Evolutionary conservation across 306 rosid genomes (phyloP).

Genomic region (Sophora flavescens): DNA sequence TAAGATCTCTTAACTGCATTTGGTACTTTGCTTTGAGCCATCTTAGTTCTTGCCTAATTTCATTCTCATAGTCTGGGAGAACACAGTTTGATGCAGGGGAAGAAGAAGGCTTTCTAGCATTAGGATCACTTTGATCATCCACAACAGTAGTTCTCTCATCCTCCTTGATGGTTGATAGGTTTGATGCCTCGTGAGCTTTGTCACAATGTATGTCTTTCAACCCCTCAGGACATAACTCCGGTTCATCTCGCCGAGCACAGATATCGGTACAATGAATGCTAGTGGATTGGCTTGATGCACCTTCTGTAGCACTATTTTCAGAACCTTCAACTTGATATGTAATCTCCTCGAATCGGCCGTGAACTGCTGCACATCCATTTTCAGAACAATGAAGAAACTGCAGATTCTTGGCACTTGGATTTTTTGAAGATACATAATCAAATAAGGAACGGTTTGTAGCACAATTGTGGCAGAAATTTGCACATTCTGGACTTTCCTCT

Average conservation of each 20-base stretch:
- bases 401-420: constrained; percentile 64
- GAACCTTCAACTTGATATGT: constrained; percentile 87
- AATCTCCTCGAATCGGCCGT: constrained; percentile 95
- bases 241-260: constrained; percentile 83
- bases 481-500: constrained; percentile 59
- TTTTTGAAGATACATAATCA: constrained; percentile 65
- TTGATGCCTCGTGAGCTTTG: constrained; percentile 48
- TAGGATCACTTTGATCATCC: constrained; percentile 51
- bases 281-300: constrained; percentile 58
- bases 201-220: constrained; percentile 59
- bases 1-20: constrained; percentile 88
- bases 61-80: constrained; percentile 69
- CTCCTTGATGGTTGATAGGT: constrained; percentile 48
- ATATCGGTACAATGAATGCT: constrained; percentile 73
- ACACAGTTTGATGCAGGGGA: constrained; percentile 42
- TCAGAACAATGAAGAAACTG: constrained; percentile 84
- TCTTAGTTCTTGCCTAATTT: constrained; percentile 92
- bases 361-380: constrained; percentile 72
- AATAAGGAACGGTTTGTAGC: constrained; percentile 58
- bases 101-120: constrained; percentile 48
- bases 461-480: constrained; percentile 65
- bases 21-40: constrained; percentile 99
- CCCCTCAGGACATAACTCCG: constrained; percentile 50
- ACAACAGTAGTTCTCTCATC: constrained; percentile 56
- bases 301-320: constrained; percentile 55